phyloP scores from a whole-genome alignment of 352 stramenopile species.

The Globisporangium spinosum region DNA sequence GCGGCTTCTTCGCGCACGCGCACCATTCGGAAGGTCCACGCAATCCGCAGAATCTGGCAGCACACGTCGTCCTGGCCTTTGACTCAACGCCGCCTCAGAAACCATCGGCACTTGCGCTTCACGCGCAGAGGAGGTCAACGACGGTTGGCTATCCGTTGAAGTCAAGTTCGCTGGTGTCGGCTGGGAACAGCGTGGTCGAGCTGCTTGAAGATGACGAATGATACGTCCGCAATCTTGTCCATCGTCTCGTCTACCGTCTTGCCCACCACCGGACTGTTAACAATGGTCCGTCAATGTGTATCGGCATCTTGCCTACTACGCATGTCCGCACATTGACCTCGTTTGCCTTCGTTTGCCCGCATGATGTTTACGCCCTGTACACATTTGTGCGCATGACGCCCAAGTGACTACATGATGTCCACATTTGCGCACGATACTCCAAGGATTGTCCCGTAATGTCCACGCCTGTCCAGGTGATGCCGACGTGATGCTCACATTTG shows the following conservation, averaged over 20 bases:
- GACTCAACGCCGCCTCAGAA: not conserved
- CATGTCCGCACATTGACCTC: not conserved
- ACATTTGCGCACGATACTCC: too few species aligned
- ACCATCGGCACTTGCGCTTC: not conserved
- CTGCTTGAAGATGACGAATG: constrained; percentile 24
- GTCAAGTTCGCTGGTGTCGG: not conserved
- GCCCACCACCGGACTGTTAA: not conserved
- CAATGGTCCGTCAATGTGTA: not conserved
- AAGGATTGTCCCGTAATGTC: too few species aligned
- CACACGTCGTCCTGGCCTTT: not conserved
- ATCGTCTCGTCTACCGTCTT: not conserved
- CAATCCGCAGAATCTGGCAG: not conserved
- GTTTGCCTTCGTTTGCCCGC: not conserved
- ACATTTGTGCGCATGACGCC: too few species aligned
- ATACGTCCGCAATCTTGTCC: not conserved
- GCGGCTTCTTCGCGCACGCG: not conserved
- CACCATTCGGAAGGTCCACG: not conserved
- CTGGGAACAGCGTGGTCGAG: constrained; percentile 4
- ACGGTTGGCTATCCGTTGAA: not conserved
- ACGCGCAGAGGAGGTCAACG: not conserved
- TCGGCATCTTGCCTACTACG: not conserved
- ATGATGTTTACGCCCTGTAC: too few species aligned
- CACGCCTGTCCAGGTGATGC: too few species aligned
- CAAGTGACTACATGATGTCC: too few species aligned
- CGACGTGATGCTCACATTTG: not conserved